Evolutionary conservation across 495 filamentous ascomycete genomes (phyloP), one percentile per base, ranked within the genome.

Genomic region (Neurospora tetrasperma): DNA sequence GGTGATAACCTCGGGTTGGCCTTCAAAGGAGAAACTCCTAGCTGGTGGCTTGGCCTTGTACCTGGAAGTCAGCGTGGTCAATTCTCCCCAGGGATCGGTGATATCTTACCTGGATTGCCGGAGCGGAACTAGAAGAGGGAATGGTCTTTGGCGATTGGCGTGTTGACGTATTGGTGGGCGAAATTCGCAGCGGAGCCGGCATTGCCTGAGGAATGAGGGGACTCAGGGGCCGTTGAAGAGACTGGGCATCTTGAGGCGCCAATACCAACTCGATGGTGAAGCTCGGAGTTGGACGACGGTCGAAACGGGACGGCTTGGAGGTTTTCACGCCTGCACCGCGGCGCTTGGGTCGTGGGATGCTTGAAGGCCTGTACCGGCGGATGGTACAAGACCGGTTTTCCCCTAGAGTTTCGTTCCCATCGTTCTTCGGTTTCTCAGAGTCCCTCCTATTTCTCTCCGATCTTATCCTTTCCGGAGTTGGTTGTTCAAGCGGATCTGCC

Each of bases 281-380:
- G 27, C 4, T 18, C 1, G 54, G 23, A 0, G 54, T 62, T 35
- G 27, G 23, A 7, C 54, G 54, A 35, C 27, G 54, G 54, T 7
- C 0, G 11, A 14, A 62, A 7, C 5, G 7, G 12, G 54, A 35
- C 6, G 54, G 2, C 23, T 4, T 62, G 5, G 12, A 18, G 0
- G 3, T 0, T 35, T 31, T 2, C 0, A 14, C 0, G 1, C 4
- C 12, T 9, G 27, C 9, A 35, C 3, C 27, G 0, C 5, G 9
- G 6, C 54, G 54, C 54, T 62, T 62, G 0, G 27, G 23, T 18
- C 27, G 27, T 2, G 27, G 54, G 1, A 62, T 31, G 2, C 27
- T 4, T 14, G 14, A 62, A 2, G 54, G 0, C 27, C 1, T 35
- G 11, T 35, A 5, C 5, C 23, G 23, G 14, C 6, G 54, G 23